phyloP scores from a whole-genome alignment of 164 flowering plant genomes.

The Dillenia suffruticosa region DNA sequence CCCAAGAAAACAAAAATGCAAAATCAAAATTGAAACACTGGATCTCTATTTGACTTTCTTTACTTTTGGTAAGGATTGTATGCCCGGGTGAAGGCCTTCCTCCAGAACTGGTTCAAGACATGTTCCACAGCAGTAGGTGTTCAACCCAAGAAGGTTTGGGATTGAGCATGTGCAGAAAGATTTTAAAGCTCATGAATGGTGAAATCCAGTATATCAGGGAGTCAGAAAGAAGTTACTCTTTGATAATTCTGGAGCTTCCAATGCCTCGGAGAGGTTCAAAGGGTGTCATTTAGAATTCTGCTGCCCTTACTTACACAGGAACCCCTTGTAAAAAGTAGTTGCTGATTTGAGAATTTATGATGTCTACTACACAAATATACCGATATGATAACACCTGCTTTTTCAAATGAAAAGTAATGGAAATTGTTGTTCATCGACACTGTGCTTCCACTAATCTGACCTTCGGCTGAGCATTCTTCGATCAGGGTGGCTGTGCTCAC shows the following conservation, averaged over 20 bases:
- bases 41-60: background rate
- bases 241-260: constrained; percentile 57
- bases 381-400: no score
- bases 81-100: constrained; percentile 87
- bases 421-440: no score
- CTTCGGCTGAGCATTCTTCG: no score
- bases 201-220: constrained; percentile 82
- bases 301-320: no score
- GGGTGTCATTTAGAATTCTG: constrained; percentile 14
- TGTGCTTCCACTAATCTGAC: no score
- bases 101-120: constrained; percentile 70
- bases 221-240: constrained; percentile 64
- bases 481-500: no score
- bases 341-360: no score
- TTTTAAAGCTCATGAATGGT: constrained; percentile 75
- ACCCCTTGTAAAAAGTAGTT: no score
- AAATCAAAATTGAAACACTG: background rate
- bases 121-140: constrained; percentile 69
- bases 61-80: constrained; percentile 43
- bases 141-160: constrained; percentile 74
- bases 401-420: no score
- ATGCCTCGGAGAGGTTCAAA: constrained; percentile 24
- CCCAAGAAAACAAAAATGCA: background rate
- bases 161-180: constrained; percentile 76
- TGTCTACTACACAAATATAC: no score